Evolutionary conservation across 1,284 basidiomycete genomes (phyloP), one percentile per base, ranked within the genome.

Genomic region (Puccinia triticina): DNA sequence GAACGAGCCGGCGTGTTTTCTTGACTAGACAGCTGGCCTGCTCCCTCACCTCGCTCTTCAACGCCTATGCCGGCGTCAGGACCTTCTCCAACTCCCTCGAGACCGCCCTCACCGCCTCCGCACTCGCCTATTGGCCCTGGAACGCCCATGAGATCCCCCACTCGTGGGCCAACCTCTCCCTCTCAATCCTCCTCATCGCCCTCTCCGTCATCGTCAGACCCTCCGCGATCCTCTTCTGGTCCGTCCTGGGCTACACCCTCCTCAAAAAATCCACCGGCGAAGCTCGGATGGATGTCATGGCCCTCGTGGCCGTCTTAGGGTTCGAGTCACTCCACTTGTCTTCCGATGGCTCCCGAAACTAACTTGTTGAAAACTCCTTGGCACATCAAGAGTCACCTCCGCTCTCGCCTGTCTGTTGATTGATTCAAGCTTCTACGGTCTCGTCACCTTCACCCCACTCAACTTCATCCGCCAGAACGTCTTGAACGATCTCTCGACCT

Each of bases 61-160:
- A 96, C 86, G 91, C 91, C 0, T 89, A 96, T 78, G 91, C 94
- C 0, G 89, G 97, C 16, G 93, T 94, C 5, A 90, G 97, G 29
- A 94, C 95, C 0, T 89, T 99, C 55, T 96, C 95, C 21, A 99
- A 98, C 86, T 96, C 95, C 7, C 88, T 95, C 29, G 97, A 99
- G 86, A 95, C 95, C 0, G 91, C 93, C 0, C 87, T 99, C 59
- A 93, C 93, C 0, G 91, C 92, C 0, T 88, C 93, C 53, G 95
- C 95, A 0, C 89, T 98, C 74, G 89, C 89, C 34, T 91, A 90
- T 86, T 98, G 94, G 88, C 95, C 90, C 0, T 87, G 87, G 69
- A 83, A 37, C 37, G 14, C 91, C 91, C 2, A 89, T 97, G 2
- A 90, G 97, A 29, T 98, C 95, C 95, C 83, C 90, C 1, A 94